These are phyloP conservation scores for Coemansia sp. DNA, from an alignment of 192 early-diverging fungal species.

Conservation along the genomic window DNA sequence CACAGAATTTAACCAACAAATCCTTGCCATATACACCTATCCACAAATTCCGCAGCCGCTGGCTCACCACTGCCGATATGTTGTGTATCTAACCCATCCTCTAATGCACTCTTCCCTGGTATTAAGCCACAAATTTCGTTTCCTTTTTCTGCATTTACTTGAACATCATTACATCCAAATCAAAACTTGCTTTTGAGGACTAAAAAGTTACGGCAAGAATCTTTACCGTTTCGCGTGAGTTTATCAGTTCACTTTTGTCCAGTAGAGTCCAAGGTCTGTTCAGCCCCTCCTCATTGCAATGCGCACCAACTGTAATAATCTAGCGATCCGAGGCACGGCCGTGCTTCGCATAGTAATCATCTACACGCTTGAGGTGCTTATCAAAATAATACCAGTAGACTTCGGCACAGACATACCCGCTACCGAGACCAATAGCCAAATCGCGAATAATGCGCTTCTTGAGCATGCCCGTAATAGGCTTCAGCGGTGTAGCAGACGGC, in stretches of 20 bases:
- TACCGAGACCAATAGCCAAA: slow-evolving; percentile 42
- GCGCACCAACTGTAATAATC: not conserved
- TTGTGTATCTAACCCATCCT: not conserved
- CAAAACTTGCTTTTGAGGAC: not conserved
- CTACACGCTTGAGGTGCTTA: slow-evolving; percentile 43
- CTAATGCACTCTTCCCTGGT: not conserved
- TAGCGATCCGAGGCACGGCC: slow-evolving; percentile 45
- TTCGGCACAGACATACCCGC: slow-evolving; percentile 27
- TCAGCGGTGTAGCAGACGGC: slow-evolving; percentile 54
- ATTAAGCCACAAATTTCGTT: not conserved
- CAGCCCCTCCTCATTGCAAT: not conserved
- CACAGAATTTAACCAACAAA: no score
- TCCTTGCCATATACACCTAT: no score
- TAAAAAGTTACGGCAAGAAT: not conserved
- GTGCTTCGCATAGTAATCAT: slow-evolving; percentile 51
- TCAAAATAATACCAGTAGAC: slow-evolving; percentile 53
- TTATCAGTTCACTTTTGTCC: not conserved
- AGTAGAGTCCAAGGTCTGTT: not conserved
- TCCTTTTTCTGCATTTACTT: not conserved
- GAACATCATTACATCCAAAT: not conserved
- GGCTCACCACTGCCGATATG: no score
- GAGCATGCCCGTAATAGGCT: slow-evolving; percentile 52
- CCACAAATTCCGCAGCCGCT: no score
- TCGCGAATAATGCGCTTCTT: slow-evolving; percentile 51
- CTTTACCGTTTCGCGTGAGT: no score